Base-by-base conservation (phyloP, 2,329 filamentous ascomycete genomes). In the Phyllosticta citrichinensis region DNA sequence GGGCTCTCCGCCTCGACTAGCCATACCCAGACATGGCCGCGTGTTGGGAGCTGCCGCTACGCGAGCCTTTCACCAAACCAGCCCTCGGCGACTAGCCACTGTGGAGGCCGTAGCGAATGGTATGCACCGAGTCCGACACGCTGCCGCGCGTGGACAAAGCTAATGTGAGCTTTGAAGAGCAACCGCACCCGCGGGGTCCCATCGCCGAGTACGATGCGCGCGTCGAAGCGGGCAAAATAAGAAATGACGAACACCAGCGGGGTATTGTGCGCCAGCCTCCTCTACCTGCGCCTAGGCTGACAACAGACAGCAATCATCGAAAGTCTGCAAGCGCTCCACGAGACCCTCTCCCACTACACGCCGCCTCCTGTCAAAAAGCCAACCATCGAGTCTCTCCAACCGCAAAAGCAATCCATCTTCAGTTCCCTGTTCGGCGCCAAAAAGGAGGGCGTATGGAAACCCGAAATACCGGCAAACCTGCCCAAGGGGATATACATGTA, bases 401-500 rank as follows among this genome's bases (percentile, higher is more conserved):
- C 79, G 0, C 74, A 76, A 58, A 79, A 80, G 62, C 80, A 78
- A 62, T 76, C 78, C 2, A 76, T 87, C 65, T 78, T 87, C 56
- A 74, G 76, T 24, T 84, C 84, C 2, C 76, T 88, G 58, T 88
- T 91, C 66, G 81, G 85, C 12, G 73, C 76, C 12, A 74, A 68
- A 50, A 74, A 67, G 62, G 72, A 67, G 64, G 73, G 67, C 66
- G 75, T 67, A 61, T 73, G 62, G 64, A 74, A 66, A 5, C 69
- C 76, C 62, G 73, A 79, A 3, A 88, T 95, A 22, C 86, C 91
- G 0, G 75, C 81, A n/a, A 81, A 87, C 64, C 79, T 97, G 1
- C 94, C 94, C 0, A 88, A 90, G 66, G 94, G 94, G 0, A 76
- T 99, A 33, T 99, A 99, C 74, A 87, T 99, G 73, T 97, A 89